These are phyloP conservation scores for Ophiocytium majus DNA, from an alignment of 352 stramenopile species.

Conservation along the genomic window DNA sequence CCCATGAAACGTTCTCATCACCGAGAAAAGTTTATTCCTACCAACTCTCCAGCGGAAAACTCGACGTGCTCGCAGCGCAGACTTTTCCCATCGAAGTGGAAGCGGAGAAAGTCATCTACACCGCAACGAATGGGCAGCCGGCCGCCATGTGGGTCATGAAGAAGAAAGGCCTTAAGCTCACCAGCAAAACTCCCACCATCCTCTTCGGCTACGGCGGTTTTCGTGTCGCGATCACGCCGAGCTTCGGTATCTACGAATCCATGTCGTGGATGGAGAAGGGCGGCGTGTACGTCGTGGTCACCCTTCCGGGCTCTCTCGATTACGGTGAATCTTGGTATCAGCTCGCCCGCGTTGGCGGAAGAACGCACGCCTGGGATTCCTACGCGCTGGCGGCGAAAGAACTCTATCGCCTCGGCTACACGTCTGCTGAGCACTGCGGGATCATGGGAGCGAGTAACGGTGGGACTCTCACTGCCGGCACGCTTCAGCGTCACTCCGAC, in stretches of 20 bases:
- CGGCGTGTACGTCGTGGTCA: background rate
- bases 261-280: slow-evolving; percentile 11
- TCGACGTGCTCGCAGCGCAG: background rate
- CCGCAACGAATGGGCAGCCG: background rate
- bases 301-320: background rate
- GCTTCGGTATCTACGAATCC: slow-evolving; percentile 3
- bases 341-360: background rate
- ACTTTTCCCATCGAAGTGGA: slow-evolving; percentile 3
- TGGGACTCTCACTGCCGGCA: background rate
- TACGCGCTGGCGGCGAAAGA: slow-evolving; percentile 1
- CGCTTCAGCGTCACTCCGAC: slow-evolving; percentile 3
- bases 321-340: slow-evolving; percentile 6
- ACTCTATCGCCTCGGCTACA: background rate
- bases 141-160: slow-evolving; percentile 6
- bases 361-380: background rate
- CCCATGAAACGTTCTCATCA: background rate
- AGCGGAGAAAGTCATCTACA: background rate
- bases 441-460: slow-evolving; percentile 2
- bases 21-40: slow-evolving; percentile 5
- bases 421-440: background rate
- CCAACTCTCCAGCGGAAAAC: background rate
- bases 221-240: background rate
- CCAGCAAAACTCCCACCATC: background rate
- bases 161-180: background rate
- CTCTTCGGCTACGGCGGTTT: slow-evolving; percentile 9